Evolutionary conservation across 352 stramenopile genomes (phyloP).

Genomic region (Pythium chondricola): DNA sequence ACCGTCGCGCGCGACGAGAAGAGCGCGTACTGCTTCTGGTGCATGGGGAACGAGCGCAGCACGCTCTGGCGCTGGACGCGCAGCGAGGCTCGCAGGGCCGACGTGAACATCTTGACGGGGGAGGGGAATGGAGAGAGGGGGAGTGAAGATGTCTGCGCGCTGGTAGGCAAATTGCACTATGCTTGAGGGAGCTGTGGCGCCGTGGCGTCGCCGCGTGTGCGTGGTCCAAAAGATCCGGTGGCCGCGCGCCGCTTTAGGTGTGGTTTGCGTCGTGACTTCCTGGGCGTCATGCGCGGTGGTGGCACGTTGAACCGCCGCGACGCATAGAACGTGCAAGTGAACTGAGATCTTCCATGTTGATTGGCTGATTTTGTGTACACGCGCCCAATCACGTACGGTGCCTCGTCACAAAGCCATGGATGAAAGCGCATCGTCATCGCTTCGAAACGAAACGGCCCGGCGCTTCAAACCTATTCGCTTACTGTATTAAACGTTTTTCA

Average conservation of each 20-base stretch:
- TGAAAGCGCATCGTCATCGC: slow-evolving; percentile 11
- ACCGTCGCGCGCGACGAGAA: slow-evolving; percentile 37
- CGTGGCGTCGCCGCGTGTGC: not conserved
- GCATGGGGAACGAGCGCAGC: slow-evolving; percentile 25
- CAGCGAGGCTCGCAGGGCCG: slow-evolving; percentile 47
- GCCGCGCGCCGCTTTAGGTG: not conserved
- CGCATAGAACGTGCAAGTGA: slow-evolving; percentile 8
- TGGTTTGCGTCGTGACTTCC: slow-evolving; percentile 13
- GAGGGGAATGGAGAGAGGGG: not conserved
- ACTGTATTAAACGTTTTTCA: slow-evolving; percentile 5
- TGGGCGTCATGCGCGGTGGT: no score
- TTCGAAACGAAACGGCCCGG: slow-evolving; percentile 1
- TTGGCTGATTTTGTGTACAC: slow-evolving; percentile 8
- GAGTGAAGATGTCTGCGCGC: slow-evolving; percentile 4
- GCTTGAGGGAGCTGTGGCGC: slow-evolving; percentile 1
- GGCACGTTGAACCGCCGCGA: not conserved
- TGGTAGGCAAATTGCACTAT: slow-evolving; percentile 23
- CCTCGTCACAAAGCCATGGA: slow-evolving; percentile 17
- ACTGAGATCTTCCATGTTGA: not conserved
- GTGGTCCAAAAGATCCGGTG: slow-evolving; percentile 7
- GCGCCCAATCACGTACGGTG: slow-evolving; percentile 13
- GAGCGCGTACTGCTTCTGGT: slow-evolving; percentile 30
- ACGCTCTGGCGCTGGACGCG: slow-evolving; percentile 44
- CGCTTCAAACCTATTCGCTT: slow-evolving; percentile 19
- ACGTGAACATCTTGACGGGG: slow-evolving; percentile 44